Percentiles rank a stretch among this genome's conserved stretches.
phyloP scores from a whole-genome alignment of 2,329 filamentous ascomycete species.

The Nigrospora osmanthi region DNA sequence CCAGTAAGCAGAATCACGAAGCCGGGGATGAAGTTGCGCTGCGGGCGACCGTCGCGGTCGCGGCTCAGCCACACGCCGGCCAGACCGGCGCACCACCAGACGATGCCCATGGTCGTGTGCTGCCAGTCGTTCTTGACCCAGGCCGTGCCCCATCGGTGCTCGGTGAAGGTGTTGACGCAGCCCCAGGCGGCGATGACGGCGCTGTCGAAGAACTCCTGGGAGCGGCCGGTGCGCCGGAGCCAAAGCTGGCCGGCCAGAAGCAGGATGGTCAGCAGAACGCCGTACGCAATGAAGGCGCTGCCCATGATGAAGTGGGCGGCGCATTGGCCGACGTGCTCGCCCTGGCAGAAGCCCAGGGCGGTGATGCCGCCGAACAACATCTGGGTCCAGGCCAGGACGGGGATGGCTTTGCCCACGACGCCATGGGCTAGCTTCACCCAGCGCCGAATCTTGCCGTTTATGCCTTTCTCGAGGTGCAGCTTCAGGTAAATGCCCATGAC shows the following conservation, averaged over 20 bases:
- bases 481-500: conserved; percentile 79
- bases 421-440: conserved; percentile 68
- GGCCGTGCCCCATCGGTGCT: conserved; percentile 82
- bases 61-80: conserved; percentile 87
- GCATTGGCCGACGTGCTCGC: conserved; percentile 86
- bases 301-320: conserved; percentile 98
- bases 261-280: conserved; percentile 76
- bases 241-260: conserved; percentile 83
- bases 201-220: conserved; percentile 96
- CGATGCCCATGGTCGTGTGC: conserved; percentile 98
- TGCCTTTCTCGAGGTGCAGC: conserved; percentile 78
- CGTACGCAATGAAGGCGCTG: conserved; percentile 90
- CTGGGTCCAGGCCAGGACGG: conserved; percentile 81
- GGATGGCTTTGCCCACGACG: conserved; percentile 79
- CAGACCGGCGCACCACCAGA: conserved; percentile 95
- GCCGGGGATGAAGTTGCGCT: conserved; percentile 86
- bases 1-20: conserved; percentile 89
- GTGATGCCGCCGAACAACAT: conserved; percentile 96
- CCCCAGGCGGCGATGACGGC: conserved; percentile 89
- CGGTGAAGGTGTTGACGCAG: conserved; percentile 95
- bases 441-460: conserved; percentile 70
- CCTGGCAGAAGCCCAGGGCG: conserved; percentile 83
- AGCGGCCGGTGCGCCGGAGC: conserved; percentile 73
- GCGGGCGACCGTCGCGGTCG: conserved; percentile 74
- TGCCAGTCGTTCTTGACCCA: conserved; percentile 96